Base-by-base conservation (phyloP, 129 eudicot species). In the Centaurea solstitialis region DNA sequence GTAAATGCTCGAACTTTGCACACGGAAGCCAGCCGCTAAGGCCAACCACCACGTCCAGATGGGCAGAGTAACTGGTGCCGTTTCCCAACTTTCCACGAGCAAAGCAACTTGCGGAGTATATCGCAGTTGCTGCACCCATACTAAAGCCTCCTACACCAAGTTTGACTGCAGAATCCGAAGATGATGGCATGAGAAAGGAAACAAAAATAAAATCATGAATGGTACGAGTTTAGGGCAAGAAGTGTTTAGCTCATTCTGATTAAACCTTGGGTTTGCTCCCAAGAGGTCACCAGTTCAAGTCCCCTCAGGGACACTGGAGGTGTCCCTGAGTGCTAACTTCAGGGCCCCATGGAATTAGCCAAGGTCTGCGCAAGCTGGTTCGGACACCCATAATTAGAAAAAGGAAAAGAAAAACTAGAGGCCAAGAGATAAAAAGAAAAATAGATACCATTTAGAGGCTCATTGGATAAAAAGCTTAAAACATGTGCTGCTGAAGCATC, bases 21-120 rank as follows among this genome's bases (percentile, higher is more conserved):
- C 89, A 82, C 7, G 97, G 97, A 81, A 92, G 94, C 94, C 94
- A 90, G 76, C 97, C 92, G 73, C 94, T 90, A 77, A 92, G 89
- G 80, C 91, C 94, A 82, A 92, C 88, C 82, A 83, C 88, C 76
- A 87, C 94, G 76, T 87, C 89, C 82, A 92, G 76, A 88, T 83
- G 79, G 30, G 85, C 20, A 33, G 91, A 73, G 87, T 79, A 92
- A 5, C 83, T 79, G 62, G 78, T 76, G 68, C 92, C 92, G 81
- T 88, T 90, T 76, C 85, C 88, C 35, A 81, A 89, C 45, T 89
- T 88, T 74, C 97, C 94, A 74, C 40, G 83, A 38, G 81, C 86
- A 79, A 86, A 89, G 85, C 97, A 91, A 69, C 80, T 78, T 68
- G 94, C 97, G 26, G 89, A 87, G 79, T 89, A 84, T 73, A 92